Evolutionary conservation across 1,284 basidiomycete species (phyloP), one percentile per base, ranked within the genome.

Genomic region (Gymnopus androsaceus): DNA sequence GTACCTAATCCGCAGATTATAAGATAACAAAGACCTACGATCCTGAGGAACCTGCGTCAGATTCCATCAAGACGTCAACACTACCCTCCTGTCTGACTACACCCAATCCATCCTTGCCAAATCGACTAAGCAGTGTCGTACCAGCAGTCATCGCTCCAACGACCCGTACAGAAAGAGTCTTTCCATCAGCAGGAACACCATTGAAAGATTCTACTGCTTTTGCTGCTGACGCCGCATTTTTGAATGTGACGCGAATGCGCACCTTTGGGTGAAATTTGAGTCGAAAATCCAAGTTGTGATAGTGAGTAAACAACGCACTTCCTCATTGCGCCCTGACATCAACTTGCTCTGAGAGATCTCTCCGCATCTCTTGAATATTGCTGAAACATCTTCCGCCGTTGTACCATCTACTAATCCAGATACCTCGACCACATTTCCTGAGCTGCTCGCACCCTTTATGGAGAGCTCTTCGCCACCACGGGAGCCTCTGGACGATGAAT

Each of bases 291-390:
- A 50, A 28, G 19, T 11, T 1, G 34, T 11, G 14, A 38, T 12
- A 50, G 21, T 15, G 19, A 50, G 30, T 38, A n/a, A 27, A 36
- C 46, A 36, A 50, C 48, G 25, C 48, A 50, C 48, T 38, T 50
- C 48, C 19, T 50, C 34, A n/a, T 50, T 50, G 36, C 48, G 48
- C 21, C n/a, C 27, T 21, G 48, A 50, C n/a, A 75, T 68, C 17
- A 79, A 68, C 19, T 77, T 79, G 5, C 85, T 78, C 25, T 77
- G 74, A 25, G 81, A 77, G 60, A 94, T 86, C 11, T 81, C 74
- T 3, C 90, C 89, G 63, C 90, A 90, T 17, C 83, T 83, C 62
- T 88, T 87, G 78, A 95, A 95, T 57, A 94, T 94, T 23, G 90
- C 89, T 65, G 85, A 82, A 53, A 94, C 92, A 66, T 94, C 92